A percentile compares a stretch with the other conserved stretches of the same genome.
phyloP scores from a whole-genome alignment of 108 stramenopile species.

The Aurantiochytrium sp. region DNA sequence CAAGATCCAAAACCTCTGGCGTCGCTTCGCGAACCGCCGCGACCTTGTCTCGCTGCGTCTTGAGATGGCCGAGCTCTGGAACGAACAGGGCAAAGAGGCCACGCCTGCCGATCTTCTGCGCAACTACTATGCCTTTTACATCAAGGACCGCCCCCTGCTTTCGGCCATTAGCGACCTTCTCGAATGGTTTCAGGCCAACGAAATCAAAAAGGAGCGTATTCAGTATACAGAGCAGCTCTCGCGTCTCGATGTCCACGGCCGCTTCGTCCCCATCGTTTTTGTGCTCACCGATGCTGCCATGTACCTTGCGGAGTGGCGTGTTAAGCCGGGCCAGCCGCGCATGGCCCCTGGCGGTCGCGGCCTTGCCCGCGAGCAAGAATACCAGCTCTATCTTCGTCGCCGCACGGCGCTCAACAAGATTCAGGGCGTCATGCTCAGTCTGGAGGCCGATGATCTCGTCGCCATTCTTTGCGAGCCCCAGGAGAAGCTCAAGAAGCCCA shows the following conservation, averaged over 20 bases:
- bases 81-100: neutral
- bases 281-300: constrained; percentile 7
- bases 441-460: constrained; percentile 3
- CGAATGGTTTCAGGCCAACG: neutral
- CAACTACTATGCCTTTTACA: neutral
- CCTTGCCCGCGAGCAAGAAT: neutral
- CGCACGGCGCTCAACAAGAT: neutral
- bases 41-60: neutral
- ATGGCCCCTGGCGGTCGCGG: neutral
- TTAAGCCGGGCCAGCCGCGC: neutral
- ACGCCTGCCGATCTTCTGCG: neutral
- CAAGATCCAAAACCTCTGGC: neutral
- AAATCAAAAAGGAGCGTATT: neutral
- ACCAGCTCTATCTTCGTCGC: neutral
- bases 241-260: neutral
- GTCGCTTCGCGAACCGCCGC: neutral
- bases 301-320: neutral
- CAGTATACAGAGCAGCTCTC: neutral
- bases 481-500: neutral
- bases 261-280: neutral
- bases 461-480: neutral
- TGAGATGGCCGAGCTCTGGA: neutral
- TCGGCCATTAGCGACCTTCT: neutral
- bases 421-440: neutral
- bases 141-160: neutral